Conservation (phyloP, 345 rosid genomes). For the Stellera chamaejasme region DNA sequence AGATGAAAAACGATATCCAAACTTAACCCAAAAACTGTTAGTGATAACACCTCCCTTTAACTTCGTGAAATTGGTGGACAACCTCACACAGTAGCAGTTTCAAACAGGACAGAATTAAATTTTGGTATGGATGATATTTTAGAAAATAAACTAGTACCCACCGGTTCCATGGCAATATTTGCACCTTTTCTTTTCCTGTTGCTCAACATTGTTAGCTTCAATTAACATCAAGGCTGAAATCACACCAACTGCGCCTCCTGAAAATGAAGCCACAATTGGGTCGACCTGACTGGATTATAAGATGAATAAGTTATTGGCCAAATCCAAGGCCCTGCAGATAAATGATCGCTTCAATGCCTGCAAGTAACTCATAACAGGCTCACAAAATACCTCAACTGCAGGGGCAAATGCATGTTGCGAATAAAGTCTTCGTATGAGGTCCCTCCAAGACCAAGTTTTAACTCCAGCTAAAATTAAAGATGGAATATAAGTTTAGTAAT, state of each 20-base stretch:
- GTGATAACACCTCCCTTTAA: too few species aligned
- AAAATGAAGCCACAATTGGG: constrained; percentile 94
- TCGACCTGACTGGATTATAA: constrained; percentile 75
- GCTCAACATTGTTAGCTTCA: constrained; percentile 84
- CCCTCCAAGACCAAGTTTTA: constrained; percentile 84
- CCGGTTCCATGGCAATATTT: constrained; percentile 93
- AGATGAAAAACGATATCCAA: too few species aligned
- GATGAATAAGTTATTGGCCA: constrained; percentile 11
- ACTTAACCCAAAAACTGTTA: too few species aligned
- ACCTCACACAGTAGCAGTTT: too few species aligned
- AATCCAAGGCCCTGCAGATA: constrained; percentile 7
- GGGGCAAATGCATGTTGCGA: constrained; percentile 65
- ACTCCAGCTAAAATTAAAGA: constrained; percentile 59
- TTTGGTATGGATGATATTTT: too few species aligned
- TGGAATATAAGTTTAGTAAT: constrained; percentile 1
- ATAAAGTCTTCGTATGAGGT: constrained; percentile 95
- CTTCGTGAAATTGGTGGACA: too few species aligned
- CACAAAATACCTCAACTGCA: constrained; percentile 66
- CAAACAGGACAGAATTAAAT: too few species aligned
- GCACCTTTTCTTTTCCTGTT: constrained; percentile 92
- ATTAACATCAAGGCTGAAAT: constrained; percentile 93
- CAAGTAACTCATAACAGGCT: constrained; percentile 4
- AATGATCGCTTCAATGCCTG: constrained; percentile 9
- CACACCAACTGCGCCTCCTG: constrained; percentile 96
- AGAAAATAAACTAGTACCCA: constrained; percentile 16